Conservation (phyloP, 352 stramenopile species). For the Phytophthora idaei region DNA sequence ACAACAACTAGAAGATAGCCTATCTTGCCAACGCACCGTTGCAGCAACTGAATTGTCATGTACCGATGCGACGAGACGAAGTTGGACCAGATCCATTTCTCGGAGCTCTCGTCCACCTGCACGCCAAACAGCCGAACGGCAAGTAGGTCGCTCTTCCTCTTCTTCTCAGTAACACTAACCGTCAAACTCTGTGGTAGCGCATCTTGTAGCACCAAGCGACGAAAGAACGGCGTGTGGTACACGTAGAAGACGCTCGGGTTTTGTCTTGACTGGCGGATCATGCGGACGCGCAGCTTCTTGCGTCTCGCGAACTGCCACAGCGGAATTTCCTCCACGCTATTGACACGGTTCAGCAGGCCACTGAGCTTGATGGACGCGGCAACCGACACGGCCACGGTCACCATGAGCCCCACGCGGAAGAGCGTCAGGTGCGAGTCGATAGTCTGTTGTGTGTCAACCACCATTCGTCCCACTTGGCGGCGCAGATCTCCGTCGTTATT, state of each 20-base stretch:
- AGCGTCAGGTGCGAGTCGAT: slow-evolving; percentile 75
- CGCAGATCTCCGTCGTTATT: slow-evolving; percentile 25
- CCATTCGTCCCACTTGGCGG: slow-evolving; percentile 37
- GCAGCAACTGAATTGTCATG: slow-evolving; percentile 65
- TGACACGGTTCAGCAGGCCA: slow-evolving; percentile 56
- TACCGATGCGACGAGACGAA: slow-evolving; percentile 68
- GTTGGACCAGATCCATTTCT: slow-evolving; percentile 74
- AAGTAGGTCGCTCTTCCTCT: slow-evolving; percentile 45
- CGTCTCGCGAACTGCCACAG: slow-evolving; percentile 64
- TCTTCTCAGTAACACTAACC: slow-evolving; percentile 9
- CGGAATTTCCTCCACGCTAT: slow-evolving; percentile 65
- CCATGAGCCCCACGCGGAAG: slow-evolving; percentile 60
- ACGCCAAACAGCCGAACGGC: slow-evolving; percentile 75
- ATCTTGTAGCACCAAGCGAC: slow-evolving; percentile 65
- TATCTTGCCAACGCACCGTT: slow-evolving; percentile 43
- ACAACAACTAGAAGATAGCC: slow-evolving; percentile 1
- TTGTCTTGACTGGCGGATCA: slow-evolving; percentile 64
- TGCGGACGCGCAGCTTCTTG: slow-evolving; percentile 76
- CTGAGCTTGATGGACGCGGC: slow-evolving; percentile 57
- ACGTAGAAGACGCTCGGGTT: slow-evolving; percentile 84
- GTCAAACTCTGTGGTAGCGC: slow-evolving; percentile 41
- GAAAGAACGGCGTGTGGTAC: slow-evolving; percentile 78
- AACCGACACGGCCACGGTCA: slow-evolving; percentile 51
- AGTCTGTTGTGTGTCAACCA: slow-evolving; percentile 47
- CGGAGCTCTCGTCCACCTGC: slow-evolving; percentile 69